Base-by-base conservation (phyloP, 169 alveolate species). In the Eimeria maxima region DNA sequence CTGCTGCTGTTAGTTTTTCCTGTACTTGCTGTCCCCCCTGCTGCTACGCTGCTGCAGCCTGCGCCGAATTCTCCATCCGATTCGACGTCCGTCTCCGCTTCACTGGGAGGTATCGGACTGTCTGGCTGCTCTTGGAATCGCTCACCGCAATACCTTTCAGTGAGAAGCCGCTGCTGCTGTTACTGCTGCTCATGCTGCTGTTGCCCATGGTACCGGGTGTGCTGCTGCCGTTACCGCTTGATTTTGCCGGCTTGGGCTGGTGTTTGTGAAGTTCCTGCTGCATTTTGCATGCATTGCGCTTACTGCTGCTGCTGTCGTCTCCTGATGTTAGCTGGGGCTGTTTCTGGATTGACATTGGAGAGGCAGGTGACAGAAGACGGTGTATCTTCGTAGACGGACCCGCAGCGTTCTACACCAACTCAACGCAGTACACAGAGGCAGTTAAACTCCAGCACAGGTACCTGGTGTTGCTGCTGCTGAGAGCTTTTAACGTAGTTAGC, bases 311-410 rank as follows among this genome's bases (percentile, higher is more conserved):
- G 63, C 67, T 11, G 65, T 8, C 38, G 65, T 29, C 73, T 29
- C 13, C 67, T 6, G 44, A 16, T 42, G 44, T 67, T 33, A 95
- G 96, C 29, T 98, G 99, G 99, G 99, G 99, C 11, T 97, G 99
- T 91, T 98, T 96, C 89, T 98, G 97, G 97, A 97, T 98, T 22
- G 99, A 98, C 76, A 97, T 98, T 11, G 99, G 99, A 5, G 99
- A 98, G 94, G 95, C 92, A 7, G 96, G 94, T 73, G 99, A 98
- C 22, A 93, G 97, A 76, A 74, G 96, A 76, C 96, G 97, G 94
- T 98, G 99, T 74, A 97, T 98, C 98, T 98, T 98, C 71, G 96
- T 98, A 20, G 99, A 98, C 80, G 99, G 99, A 3, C 99, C 99
- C 27, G 94, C 98, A 14, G 97, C 97, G 84, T 98, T 98, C 92